Evolutionary conservation across 192 early-diverging fungal species (phyloP).

Genomic region (Coemansia sp.): DNA sequence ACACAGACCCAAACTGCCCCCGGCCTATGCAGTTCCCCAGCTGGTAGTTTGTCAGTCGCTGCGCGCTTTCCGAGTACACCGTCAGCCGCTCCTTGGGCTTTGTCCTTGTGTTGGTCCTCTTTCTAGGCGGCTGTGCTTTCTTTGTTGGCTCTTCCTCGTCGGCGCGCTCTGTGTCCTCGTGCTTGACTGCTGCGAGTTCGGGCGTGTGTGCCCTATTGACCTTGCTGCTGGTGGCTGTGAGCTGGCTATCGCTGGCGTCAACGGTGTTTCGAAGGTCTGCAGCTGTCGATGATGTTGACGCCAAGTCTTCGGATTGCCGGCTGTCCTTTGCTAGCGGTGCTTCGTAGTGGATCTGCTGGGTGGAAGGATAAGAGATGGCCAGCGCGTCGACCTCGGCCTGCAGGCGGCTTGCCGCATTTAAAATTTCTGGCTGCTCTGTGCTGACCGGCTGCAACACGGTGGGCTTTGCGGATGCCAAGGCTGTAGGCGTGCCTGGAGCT

Average conservation of each 20-base stretch:
- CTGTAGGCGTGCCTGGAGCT: neutral
- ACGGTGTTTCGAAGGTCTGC: neutral
- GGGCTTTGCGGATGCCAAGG: conserved; percentile 24
- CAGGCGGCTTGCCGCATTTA: neutral
- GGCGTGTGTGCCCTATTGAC: neutral
- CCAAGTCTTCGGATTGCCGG: neutral
- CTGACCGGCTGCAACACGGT: conserved; percentile 25
- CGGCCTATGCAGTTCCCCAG: conserved; percentile 87
- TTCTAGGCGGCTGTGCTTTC: conserved; percentile 12
- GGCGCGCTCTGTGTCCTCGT: neutral
- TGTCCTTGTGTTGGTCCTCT: conserved; percentile 24
- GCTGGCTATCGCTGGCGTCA: neutral
- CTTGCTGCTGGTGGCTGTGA: neutral
- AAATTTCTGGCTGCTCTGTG: neutral
- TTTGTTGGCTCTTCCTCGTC: neutral
- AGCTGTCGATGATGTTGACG: neutral
- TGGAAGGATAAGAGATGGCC: neutral
- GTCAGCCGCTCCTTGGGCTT: conserved; percentile 53
- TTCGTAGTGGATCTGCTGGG: neutral
- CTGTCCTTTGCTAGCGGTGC: neutral
- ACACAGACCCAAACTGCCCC: conserved; percentile 89
- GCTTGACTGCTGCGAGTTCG: neutral
- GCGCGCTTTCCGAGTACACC: conserved; percentile 37
- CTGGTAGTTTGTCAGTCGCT: conserved; percentile 59
- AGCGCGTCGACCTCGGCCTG: neutral